Base-by-base conservation (phyloP, 176 grass and related monocot genomes). In the Canna indica region DNA sequence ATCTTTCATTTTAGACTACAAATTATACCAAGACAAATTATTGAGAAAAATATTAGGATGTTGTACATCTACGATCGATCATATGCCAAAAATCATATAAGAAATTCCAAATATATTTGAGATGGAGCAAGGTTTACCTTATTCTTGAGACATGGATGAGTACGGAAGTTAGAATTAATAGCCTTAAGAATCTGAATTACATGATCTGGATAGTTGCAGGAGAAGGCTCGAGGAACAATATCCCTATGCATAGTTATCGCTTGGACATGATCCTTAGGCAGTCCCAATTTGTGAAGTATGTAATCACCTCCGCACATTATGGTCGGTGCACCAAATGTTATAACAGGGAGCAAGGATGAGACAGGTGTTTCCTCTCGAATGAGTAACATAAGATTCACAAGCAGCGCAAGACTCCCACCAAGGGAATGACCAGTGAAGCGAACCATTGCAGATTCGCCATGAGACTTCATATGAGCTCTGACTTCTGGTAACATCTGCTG, bases 291-390 rank as follows among this genome's bases (percentile, higher is more conserved):
- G 47, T 20, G 73, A 30, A 97, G 89, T 57, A 97, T 81, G 18
- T 81, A 54, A 63, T 97, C 86, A 16, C 94, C 94, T 10, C 94
- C 94, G 7, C 94, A 97, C 89, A 97, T 97, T 80, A 97, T 83
- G 82, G 71, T 84, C 36, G 94, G 89, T 22, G 94, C 77, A 48
- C 94, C 94, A 54, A 97, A 97, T 48, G 94, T 97, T 42, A 97
- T 81, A 25, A 92, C 84, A 12, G 94, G 89, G 27, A 90, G 77
- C 64, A 97, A 38, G 9, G 94, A 76, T 2, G 89, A 72, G 6
- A 75, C 68, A 0, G 86, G 77, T 4, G 28, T 80, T 36, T 73
- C 82, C 1, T 84, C 84, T 36, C 94, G 76, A 47, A 80, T 78
- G 75, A 97, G 45, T 39, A 97, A 31, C 94, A 97, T 97, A 45